Evolutionary conservation across 2,329 filamentous ascomycete genomes (phyloP), one percentile per base, ranked within the genome.

Genomic region (Fusarium annulatum): DNA sequence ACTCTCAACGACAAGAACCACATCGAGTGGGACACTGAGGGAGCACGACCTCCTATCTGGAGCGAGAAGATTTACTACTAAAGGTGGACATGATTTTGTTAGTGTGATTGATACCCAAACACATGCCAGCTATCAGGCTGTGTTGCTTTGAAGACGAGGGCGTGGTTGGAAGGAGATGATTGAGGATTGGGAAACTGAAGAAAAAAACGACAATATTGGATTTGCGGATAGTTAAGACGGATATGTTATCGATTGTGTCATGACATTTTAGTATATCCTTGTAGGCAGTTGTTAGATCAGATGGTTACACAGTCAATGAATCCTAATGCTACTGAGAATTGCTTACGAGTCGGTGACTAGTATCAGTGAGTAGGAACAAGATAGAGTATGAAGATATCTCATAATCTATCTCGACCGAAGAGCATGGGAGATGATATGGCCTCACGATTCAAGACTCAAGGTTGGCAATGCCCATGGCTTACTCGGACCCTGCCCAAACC

Each of bases 1-100:
- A 88, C 84, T 69, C 81, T 96, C 64, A 87, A 94, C 73, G 91
- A 92, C 76, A 92, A 94, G 83, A 84, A 84, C 73, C 80, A 83
- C 30, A 79, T 85, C 16, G 73, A 79, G 30, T 86, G 84, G 84
- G 84, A 85, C 51, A 79, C 80, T 2, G 82, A 83, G 68, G 80
- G 76, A 26, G 83, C 84, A 21, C 80, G 84, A 65, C 84, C 84
- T 55, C 84, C 84, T 5, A 84, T 86, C 58, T 85, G 83, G 80
- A 80, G 78, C 12, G 84, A 85, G 78, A 86, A 85, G 82, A 75
- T 84, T 70, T 82, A 84, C 66, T 86, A 86, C 75, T 86, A 84
- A 23, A 72, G 36, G 42, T 19, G 42, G 63, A 41, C 30, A 51
- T 48, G 55, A 45, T 61, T 74, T 75, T 52, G 49, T 65, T 46